Evolutionary conservation across 148 eudicot genomes (phyloP), one percentile per base, ranked within the genome.

Genomic region (Linanthus parryae): DNA sequence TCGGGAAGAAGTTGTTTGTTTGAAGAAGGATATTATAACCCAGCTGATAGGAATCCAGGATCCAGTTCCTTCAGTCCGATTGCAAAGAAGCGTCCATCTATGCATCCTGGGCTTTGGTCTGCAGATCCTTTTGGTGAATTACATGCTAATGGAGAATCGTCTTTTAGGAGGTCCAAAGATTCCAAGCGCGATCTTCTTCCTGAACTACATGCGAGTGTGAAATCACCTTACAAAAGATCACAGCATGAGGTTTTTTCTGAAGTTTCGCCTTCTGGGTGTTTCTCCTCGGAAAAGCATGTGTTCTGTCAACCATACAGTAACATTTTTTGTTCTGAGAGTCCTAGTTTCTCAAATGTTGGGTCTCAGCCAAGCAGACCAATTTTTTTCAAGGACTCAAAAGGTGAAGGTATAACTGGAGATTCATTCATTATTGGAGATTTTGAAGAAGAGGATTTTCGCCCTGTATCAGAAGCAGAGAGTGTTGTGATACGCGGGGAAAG

Each of bases 111-210:
- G 38, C 49, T 13, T 20, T 59, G 56, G 61, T 47, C 18, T 39
- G 48, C 40, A 38, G 61, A 60, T 54, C 54, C 38, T 8, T 38
- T 33, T 50, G 50, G n/a, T n/a, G n/a, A n/a, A n/a, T n/a, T n/a
- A n/a, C n/a, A n/a, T n/a, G n/a, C n/a, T n/a, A n/a, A n/a, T n/a
- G n/a, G n/a, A n/a, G n/a, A n/a, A n/a, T n/a, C n/a, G n/a, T n/a
- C n/a, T n/a, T n/a, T n/a, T n/a, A n/a, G n/a, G n/a, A n/a, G n/a
- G n/a, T n/a, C n/a, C n/a, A n/a, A n/a, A n/a, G n/a, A n/a, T n/a
- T n/a, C n/a, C n/a, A n/a, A n/a, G n/a, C n/a, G n/a, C n/a, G n/a
- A n/a, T n/a, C n/a, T n/a, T n/a, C n/a, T n/a, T n/a, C 58, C 66
- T 25, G 56, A 30, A 18, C 9, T 26, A 13, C 28, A 35, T 50